phyloP scores from a whole-genome alignment of 2,329 filamentous ascomycete species.

The Colletotrichum tropicale region DNA sequence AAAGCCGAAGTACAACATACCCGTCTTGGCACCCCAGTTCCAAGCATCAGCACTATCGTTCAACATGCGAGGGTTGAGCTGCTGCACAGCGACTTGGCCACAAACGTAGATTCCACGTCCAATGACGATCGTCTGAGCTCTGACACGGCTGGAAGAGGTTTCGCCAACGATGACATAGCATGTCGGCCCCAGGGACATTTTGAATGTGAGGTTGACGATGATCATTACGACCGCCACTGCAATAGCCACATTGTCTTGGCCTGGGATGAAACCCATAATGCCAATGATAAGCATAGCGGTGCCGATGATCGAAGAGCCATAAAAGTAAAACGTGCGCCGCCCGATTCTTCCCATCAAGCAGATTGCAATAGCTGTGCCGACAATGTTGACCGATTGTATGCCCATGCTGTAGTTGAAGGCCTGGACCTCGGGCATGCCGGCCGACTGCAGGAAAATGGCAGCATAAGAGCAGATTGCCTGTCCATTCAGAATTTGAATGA shows the following conservation, averaged over 20 bases:
- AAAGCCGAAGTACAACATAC: slow-evolving; percentile 37
- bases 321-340: slow-evolving; percentile 43
- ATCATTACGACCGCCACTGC: slow-evolving; percentile 41
- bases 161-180: slow-evolving; percentile 50
- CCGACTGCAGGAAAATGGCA: slow-evolving; percentile 55
- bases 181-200: slow-evolving; percentile 47
- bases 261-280: slow-evolving; percentile 37
- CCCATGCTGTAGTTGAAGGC: slow-evolving; percentile 53
- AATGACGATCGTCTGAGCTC: slow-evolving; percentile 49
- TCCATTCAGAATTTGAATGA: slow-evolving; percentile 28
- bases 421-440: slow-evolving; percentile 45
- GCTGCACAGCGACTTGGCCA: slow-evolving; percentile 40
- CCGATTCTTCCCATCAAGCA: slow-evolving; percentile 39
- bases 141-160: slow-evolving; percentile 46
- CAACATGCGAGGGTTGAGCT: slow-evolving; percentile 41
- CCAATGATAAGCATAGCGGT: slow-evolving; percentile 46
- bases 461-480: slow-evolving; percentile 57
- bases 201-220: slow-evolving; percentile 45
- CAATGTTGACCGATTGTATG: slow-evolving; percentile 48
- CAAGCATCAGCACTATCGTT: slow-evolving; percentile 29
- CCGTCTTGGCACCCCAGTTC: slow-evolving; percentile 43
- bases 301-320: slow-evolving; percentile 38
- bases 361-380: slow-evolving; percentile 45
- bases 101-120: slow-evolving; percentile 47
- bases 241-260: slow-evolving; percentile 26